Conservation (phyloP, 2,329 filamentous ascomycete genomes). For the Colletotrichum salicis region DNA sequence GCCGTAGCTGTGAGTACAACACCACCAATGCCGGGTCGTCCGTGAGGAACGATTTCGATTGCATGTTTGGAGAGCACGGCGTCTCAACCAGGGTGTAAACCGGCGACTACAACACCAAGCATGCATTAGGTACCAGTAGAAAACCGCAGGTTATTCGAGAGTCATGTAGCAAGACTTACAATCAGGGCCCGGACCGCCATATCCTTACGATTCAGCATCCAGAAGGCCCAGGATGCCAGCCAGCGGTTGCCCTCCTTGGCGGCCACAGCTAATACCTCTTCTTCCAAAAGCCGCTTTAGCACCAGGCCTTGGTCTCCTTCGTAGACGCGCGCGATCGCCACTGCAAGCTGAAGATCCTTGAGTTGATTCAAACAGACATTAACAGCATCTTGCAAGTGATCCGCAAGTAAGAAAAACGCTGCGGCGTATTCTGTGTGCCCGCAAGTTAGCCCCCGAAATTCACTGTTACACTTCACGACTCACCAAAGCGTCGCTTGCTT, state of each 20-base stretch:
- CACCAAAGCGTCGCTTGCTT: conserved; percentile 87
- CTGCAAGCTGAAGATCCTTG: conserved; percentile 87
- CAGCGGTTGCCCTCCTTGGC: conserved; percentile 87
- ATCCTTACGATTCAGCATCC: conserved; percentile 84
- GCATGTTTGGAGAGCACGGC: conserved; percentile 74
- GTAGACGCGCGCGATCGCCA: conserved; percentile 88
- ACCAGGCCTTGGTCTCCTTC: conserved; percentile 85
- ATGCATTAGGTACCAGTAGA: background rate
- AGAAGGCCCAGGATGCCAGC: conserved; percentile 96
- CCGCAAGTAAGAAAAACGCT: conserved; percentile 92
- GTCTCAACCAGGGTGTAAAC: conserved; percentile 79
- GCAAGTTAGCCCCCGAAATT: conserved; percentile 49
- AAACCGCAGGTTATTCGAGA: background rate
- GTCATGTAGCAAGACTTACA: conserved; percentile 58
- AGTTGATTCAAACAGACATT: conserved; percentile 88
- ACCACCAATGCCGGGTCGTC: conserved; percentile 92
- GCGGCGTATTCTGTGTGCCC: conserved; percentile 82
- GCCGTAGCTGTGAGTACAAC: conserved; percentile 86
- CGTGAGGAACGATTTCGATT: conserved; percentile 82
- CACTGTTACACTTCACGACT: conserved; percentile 38
- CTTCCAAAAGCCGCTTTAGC: conserved; percentile 77
- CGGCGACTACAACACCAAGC: conserved; percentile 69
- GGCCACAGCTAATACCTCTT: conserved; percentile 82
- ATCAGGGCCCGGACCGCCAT: conserved; percentile 87
- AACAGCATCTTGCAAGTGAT: conserved; percentile 84